phyloP scores from a whole-genome alignment of 2,329 filamentous ascomycete species.

The Dactylellina leptospora region DNA sequence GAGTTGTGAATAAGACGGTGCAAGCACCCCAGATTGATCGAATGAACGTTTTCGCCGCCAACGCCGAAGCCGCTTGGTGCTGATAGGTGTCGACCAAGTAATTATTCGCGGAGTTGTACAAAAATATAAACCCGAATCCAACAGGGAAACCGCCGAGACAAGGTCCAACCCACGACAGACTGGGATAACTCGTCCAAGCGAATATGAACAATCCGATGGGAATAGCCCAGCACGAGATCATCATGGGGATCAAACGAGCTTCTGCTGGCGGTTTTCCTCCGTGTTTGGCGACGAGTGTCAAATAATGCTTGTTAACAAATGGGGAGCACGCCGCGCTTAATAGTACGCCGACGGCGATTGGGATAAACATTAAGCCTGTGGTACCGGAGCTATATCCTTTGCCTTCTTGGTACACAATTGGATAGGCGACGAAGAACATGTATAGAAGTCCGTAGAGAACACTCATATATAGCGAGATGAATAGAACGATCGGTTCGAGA shows the following conservation, averaged over 20 bases:
- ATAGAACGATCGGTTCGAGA: slow-evolving; percentile 81
- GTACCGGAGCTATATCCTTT: slow-evolving; percentile 79
- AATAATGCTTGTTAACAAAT: slow-evolving; percentile 81
- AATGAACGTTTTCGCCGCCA: slow-evolving; percentile 83
- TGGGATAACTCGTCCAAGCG: slow-evolving; percentile 73
- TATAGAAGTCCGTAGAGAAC: slow-evolving; percentile 78
- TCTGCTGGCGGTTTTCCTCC: slow-evolving; percentile 80
- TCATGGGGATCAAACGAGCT: slow-evolving; percentile 81
- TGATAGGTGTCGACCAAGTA: slow-evolving; percentile 75
- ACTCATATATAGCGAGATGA: slow-evolving; percentile 85
- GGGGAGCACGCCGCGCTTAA: slow-evolving; percentile 73
- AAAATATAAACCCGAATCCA: slow-evolving; percentile 82
- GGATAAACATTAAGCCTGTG: slow-evolving; percentile 88
- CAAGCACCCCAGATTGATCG: slow-evolving; percentile 81
- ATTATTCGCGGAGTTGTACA: slow-evolving; percentile 81
- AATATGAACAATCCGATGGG: slow-evolving; percentile 74
- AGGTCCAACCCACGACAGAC: slow-evolving; percentile 75
- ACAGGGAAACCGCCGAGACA: slow-evolving; percentile 75
- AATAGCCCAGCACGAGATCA: slow-evolving; percentile 77
- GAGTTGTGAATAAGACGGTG: slow-evolving; percentile 79
- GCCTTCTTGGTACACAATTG: slow-evolving; percentile 77
- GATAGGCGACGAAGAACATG: slow-evolving; percentile 78
- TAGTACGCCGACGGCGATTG: slow-evolving; percentile 78
- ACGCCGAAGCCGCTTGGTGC: slow-evolving; percentile 79
- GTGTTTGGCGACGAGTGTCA: slow-evolving; percentile 70